A percentile compares a stretch with the other conserved stretches of the same genome.
These are phyloP conservation scores for Cladophialophora yegresii DNA, from an alignment of 2,329 filamentous ascomycete species.

Conservation along the genomic window DNA sequence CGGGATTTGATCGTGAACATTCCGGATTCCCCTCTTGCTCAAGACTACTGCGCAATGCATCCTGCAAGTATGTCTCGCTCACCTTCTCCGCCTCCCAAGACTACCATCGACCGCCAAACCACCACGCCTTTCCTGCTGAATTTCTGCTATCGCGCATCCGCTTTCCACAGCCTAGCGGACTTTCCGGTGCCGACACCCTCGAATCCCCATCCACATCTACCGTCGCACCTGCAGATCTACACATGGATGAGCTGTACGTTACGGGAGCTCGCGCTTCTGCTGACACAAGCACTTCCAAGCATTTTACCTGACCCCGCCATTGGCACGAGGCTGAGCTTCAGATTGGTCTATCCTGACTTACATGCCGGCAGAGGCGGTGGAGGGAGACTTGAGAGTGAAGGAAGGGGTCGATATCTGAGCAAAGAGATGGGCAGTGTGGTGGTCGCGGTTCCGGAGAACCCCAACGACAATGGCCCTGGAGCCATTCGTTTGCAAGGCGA, in stretches of 20 bases:
- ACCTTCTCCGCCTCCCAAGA: slow-evolving; percentile 30
- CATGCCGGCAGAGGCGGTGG: slow-evolving; percentile 44
- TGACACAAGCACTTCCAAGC: slow-evolving; percentile 67
- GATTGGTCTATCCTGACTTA: slow-evolving; percentile 80
- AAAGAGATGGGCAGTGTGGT: slow-evolving; percentile 84
- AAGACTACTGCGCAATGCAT: not conserved
- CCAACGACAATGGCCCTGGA: slow-evolving; percentile 46
- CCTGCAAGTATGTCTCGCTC: slow-evolving; percentile 32
- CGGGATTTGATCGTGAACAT: not conserved
- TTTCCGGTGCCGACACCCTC: slow-evolving; percentile 53
- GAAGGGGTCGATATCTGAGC: slow-evolving; percentile 66
- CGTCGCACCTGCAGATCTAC: slow-evolving; percentile 75
- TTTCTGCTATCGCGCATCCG: slow-evolving; percentile 75
- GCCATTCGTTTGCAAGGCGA: slow-evolving; percentile 49
- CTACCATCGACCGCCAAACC: slow-evolving; percentile 63
- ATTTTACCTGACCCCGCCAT: slow-evolving; percentile 68
- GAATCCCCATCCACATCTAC: slow-evolving; percentile 57
- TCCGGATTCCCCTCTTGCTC: not conserved
- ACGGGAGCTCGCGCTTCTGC: slow-evolving; percentile 74
- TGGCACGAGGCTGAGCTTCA: slow-evolving; percentile 83
- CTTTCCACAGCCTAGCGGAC: slow-evolving; percentile 62
- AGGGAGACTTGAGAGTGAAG: slow-evolving; percentile 33
- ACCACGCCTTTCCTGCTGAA: slow-evolving; percentile 82
- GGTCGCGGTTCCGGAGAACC: slow-evolving; percentile 55
- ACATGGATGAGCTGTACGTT: slow-evolving; percentile 83